Base-by-base conservation (phyloP, 83 land plant genomes). In the Isoetes engelmannii region DNA sequence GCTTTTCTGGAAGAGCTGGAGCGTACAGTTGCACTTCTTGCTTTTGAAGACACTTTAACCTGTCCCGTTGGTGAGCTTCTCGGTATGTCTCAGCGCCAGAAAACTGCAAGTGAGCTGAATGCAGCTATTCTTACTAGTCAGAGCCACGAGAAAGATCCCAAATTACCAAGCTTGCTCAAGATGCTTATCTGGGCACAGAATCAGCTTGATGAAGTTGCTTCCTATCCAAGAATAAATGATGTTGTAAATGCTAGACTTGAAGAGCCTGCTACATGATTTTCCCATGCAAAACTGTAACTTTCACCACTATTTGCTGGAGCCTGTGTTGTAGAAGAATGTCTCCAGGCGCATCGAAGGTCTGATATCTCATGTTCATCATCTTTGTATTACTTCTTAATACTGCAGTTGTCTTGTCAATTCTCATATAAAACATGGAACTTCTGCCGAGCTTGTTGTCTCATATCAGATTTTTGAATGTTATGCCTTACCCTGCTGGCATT, bases 81-180 rank as follows among this genome's bases (percentile, higher is more conserved):
- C 51, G 96, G 86, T 74, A 78, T 86, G 18, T 87, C 98, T 5
- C 98, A 93, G 56, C 89, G 98, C 47, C 79, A 87, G 69, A 93
- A 93, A 77, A 93, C 98, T 48, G 98, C 98, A 15, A 89, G 92
- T 69, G 98, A 93, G 72, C 85, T 93, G 21, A 90, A 93, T 75
- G 96, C 98, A 67, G 98, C 98, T 61, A 93, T 93, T 72, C 85
- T 93, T n/a, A 90, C 98, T 6, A 93, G 98, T 72, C 98, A 93
- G 63, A 93, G 96, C 75, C 98, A 87, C 80, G 98, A 93, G 77
- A 93, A 93, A 83, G 98, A 93, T 73, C 98, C 98, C 63, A 93
- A 90, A 79, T 84, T 93, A 20, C 98, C 98, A 47, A 87, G 90
- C 70, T 76, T 93, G 76, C 54, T 93, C 65, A 93, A 93, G 79